A percentile compares a stretch with the other conserved stretches of the same genome.
Conservation (phyloP, 495 filamentous ascomycete genomes). For the Aspergillus funiculosus region DNA sequence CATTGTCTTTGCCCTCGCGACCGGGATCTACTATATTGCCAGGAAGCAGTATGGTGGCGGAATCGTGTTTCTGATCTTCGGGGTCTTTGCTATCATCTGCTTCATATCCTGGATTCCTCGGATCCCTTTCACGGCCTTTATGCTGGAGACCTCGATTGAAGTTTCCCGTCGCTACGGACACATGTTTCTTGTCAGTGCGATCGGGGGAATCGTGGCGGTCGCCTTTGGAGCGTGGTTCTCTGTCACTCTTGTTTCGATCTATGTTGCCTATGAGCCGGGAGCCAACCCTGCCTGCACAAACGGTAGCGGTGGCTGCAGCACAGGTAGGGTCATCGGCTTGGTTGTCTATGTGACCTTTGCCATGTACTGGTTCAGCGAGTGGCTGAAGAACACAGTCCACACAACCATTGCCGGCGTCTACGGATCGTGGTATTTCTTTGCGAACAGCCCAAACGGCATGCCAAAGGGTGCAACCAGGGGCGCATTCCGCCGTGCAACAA, state of each 20-base stretch:
- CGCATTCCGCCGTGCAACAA: conserved; percentile 64
- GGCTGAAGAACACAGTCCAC: conserved; percentile 88
- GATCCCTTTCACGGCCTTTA: conserved; percentile 83
- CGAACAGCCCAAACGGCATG: conserved; percentile 53
- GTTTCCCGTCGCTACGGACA: conserved; percentile 77
- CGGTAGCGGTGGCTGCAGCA: conserved; percentile 63
- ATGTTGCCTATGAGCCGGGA: conserved; percentile 71
- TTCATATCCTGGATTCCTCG: conserved; percentile 78
- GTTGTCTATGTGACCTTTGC: conserved; percentile 85
- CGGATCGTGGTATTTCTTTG: conserved; percentile 86
- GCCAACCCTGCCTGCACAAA: conserved; percentile 58
- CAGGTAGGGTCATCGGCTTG: conserved; percentile 72
- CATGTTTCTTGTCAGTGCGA: conserved; percentile 75
- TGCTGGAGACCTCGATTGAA: conserved; percentile 84
- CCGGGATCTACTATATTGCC: conserved; percentile 61
- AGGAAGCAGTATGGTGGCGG: conserved; percentile 71
- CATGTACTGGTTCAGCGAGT: conserved; percentile 86
- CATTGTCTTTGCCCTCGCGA: conserved; percentile 60
- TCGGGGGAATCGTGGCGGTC: conserved; percentile 69
- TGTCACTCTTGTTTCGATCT: conserved; percentile 58
- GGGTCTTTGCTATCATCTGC: conserved; percentile 72
- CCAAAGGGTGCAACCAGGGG: conserved; percentile 72
- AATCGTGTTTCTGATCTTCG: conserved; percentile 78
- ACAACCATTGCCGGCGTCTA: conserved; percentile 83
- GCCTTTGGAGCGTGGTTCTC: conserved; percentile 66